Conservation (phyloP, 1,139 yeast genomes). For the Protomyces macrosporus region DNA sequence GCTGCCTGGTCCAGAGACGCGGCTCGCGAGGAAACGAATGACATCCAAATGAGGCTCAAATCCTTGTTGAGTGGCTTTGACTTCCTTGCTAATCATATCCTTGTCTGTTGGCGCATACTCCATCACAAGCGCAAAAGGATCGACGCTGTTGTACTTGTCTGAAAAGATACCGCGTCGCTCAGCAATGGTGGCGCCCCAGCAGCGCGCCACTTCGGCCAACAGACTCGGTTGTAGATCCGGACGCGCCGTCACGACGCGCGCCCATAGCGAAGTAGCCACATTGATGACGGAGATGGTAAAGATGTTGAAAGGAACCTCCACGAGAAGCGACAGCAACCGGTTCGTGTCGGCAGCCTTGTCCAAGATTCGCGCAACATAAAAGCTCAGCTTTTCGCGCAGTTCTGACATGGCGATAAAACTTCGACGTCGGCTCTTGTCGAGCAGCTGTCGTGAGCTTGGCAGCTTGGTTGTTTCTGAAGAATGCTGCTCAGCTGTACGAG, state of each 20-base stretch:
- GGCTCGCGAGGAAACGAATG: constrained; percentile 66
- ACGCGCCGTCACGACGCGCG: constrained; percentile 68
- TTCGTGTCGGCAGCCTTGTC: constrained; percentile 26
- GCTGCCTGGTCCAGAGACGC: constrained; percentile 56
- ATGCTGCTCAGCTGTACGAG: background rate
- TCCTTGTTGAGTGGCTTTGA: constrained; percentile 46
- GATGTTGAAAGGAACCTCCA: constrained; percentile 62
- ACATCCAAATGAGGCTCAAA: constrained; percentile 70
- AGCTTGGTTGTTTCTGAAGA: background rate
- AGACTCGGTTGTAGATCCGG: constrained; percentile 55
- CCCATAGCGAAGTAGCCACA: constrained; percentile 72
- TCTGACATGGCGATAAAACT: constrained; percentile 30
- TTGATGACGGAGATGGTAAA: constrained; percentile 61
- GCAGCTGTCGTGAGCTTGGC: background rate
- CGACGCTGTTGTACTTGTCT: constrained; percentile 50
- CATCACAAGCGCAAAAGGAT: constrained; percentile 69
- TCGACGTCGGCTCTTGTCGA: constrained; percentile 10
- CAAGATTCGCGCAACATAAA: constrained; percentile 32
- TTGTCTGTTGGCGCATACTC: constrained; percentile 84
- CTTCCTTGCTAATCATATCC: constrained; percentile 42
- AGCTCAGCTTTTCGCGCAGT: constrained; percentile 31
- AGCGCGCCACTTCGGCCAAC: constrained; percentile 59
- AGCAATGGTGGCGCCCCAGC: constrained; percentile 65
- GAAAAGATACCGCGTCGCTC: constrained; percentile 62
- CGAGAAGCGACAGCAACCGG: constrained; percentile 40